These are phyloP conservation scores for Chlorella sp. DNA, from an alignment of 139 green algal species.

Conservation along the genomic window DNA sequence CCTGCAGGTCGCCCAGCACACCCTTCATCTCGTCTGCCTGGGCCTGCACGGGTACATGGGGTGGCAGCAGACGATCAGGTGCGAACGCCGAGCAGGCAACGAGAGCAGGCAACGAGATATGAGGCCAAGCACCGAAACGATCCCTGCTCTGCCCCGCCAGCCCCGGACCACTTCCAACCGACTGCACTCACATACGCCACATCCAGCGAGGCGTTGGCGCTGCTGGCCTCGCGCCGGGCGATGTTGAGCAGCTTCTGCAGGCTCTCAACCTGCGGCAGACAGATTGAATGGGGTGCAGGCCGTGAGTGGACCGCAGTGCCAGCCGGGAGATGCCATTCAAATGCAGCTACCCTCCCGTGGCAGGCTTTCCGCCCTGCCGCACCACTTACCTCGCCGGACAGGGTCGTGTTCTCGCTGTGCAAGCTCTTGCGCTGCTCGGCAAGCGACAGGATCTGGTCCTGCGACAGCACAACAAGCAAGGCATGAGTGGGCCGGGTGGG, in stretches of 20 bases:
- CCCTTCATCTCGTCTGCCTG: neutral
- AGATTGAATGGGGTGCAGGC: too few relatives aligned
- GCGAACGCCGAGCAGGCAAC: too few relatives aligned
- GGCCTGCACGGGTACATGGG: neutral
- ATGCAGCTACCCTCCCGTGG: too few relatives aligned
- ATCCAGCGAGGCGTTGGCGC: slow-evolving; percentile 11
- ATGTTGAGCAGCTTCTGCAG: slow-evolving; percentile 29
- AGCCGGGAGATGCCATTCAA: too few relatives aligned
- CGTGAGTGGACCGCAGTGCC: too few relatives aligned
- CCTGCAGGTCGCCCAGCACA: neutral
- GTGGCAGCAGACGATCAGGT: too few relatives aligned
- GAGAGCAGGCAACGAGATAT: too few relatives aligned
- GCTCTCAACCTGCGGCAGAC: slow-evolving; percentile 9
- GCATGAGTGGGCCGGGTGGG: too few relatives aligned
- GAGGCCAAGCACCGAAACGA: too few relatives aligned
- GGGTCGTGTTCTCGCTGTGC: neutral
- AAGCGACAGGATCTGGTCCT: slow-evolving; percentile 9
- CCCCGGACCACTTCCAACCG: too few relatives aligned
- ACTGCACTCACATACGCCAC: neutral
- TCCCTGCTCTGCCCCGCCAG: too few relatives aligned
- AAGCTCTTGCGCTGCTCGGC: slow-evolving; percentile 20
- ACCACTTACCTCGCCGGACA: slow-evolving; percentile 22
- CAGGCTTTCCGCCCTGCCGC: too few relatives aligned
- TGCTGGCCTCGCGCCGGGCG: neutral
- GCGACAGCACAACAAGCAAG: neutral